phyloP scores from a whole-genome alignment of 1,284 basidiomycete genomes.

The Coniferiporia weirii region DNA sequence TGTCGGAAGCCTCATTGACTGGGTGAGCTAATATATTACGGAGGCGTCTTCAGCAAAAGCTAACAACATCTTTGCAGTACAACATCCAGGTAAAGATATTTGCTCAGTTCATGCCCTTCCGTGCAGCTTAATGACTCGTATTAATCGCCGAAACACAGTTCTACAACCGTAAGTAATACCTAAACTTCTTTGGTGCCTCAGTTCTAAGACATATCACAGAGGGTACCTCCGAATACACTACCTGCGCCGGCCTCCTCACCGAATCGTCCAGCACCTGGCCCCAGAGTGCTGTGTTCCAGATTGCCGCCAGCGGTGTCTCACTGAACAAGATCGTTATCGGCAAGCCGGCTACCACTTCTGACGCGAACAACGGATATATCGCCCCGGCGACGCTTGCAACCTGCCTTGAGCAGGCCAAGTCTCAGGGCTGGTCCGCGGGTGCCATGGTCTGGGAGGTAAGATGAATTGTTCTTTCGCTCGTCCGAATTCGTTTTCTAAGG shows the following conservation, averaged over 20 bases:
- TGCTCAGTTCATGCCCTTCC: not conserved
- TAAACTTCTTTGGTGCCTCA: not conserved
- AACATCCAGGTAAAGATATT: not conserved
- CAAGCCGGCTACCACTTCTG: slow-evolving; percentile 20
- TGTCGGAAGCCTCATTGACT: slow-evolving; percentile 22
- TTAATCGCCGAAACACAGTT: not conserved
- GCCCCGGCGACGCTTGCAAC: slow-evolving; percentile 19
- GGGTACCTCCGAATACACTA: slow-evolving; percentile 20
- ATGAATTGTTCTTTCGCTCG: not conserved
- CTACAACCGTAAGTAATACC: slow-evolving; percentile 7
- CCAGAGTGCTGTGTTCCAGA: slow-evolving; percentile 23
- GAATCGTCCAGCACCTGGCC: slow-evolving; percentile 19
- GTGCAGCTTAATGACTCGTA: not conserved
- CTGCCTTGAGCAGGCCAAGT: slow-evolving; percentile 21
- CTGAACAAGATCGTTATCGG: slow-evolving; percentile 25
- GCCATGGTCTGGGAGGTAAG: slow-evolving; percentile 21
- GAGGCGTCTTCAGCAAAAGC: not conserved
- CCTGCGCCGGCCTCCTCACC: slow-evolving; percentile 20
- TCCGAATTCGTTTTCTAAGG: not conserved
- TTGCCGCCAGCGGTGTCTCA: slow-evolving; percentile 20
- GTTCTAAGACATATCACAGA: slow-evolving; percentile 12
- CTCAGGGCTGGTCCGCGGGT: slow-evolving; percentile 22
- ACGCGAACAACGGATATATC: slow-evolving; percentile 23
- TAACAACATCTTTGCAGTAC: not conserved
- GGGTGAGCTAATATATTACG: slow-evolving; percentile 10